Base-by-base conservation (phyloP, 2,329 filamentous ascomycete species). In the Calonectria hongkongensis region DNA sequence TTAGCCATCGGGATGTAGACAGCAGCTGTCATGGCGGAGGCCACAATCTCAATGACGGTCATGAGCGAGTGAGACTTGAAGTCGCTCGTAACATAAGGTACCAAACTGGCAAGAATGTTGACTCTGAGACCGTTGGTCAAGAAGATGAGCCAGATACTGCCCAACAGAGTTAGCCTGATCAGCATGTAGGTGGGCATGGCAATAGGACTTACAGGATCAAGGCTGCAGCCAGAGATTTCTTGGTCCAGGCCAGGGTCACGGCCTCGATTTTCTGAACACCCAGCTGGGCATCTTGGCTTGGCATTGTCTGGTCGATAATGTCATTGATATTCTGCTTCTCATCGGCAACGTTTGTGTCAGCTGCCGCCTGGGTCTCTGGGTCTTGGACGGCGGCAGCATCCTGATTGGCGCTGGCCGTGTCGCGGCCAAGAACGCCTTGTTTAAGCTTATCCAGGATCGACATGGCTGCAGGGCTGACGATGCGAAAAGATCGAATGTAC, bases 1-100 rank as follows among this genome's bases (percentile, higher is more conserved):
- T 93, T 93, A 41, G 92, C 81, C 79, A 92, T 85, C 1, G 91
- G 90, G 4, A 92, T 89, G 77, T 92, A 92, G 30, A 90, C 86
- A 9, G 92, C 89, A 43, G 90, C 92, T 76, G 86, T 82, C 78
- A 92, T 89, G 68, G 88, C 84, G 74, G 83, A 86, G 5, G 89
- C 83, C 1, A 92, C 86, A 48, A 92, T 88, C 41, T 85, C 83
- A 60, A 90, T 88, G 27, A 89, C 85, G 1, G 87, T 85, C 25
- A 90, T 81, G 12, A 91, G 83, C 9, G 89, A 90, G 78, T 92
- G 90, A 7, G 84, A 81, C 56, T 86, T 79, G 72, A 88, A 92
- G 27, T 84, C 85, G 77, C 87, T 90, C n/a, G 88, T 88, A 18
- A 87, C 85, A 72, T 84, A 90, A 4, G 88, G 84, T 5, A 82